Evolutionary conservation across 768 basidiomycete species (phyloP).

Genomic region (Pisolithus orientalis): DNA sequence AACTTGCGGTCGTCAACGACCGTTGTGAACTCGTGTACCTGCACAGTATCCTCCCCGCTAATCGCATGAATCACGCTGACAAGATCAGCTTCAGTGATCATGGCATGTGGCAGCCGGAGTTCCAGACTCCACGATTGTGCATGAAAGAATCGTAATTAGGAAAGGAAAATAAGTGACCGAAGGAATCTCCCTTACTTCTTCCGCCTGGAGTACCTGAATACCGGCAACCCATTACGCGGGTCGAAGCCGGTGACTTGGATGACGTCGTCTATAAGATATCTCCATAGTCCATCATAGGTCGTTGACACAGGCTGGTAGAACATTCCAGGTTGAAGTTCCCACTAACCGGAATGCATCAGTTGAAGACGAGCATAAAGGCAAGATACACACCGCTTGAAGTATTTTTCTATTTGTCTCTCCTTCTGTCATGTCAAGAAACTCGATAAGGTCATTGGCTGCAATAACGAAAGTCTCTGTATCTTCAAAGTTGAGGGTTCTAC

Average conservation of each 20-base stretch:
- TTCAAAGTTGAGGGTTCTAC: neutral
- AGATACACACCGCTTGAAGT: neutral
- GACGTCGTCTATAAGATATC: slow-evolving; percentile 6
- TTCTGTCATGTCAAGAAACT: slow-evolving; percentile 2
- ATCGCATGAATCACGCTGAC: neutral
- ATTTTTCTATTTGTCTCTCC: neutral
- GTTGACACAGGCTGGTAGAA: slow-evolving; percentile 6
- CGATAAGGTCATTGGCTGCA: neutral
- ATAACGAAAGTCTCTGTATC: slow-evolving; percentile 1
- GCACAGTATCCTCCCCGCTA: neutral
- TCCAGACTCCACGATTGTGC: neutral
- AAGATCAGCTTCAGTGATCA: slow-evolving; percentile 1
- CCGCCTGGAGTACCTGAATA: slow-evolving; percentile 3
- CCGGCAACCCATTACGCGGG: slow-evolving; percentile 3
- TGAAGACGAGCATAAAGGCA: no score
- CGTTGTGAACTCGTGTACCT: slow-evolving; percentile 2
- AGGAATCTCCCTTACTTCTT: slow-evolving; percentile 2
- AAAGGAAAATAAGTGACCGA: neutral
- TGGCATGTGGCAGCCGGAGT: neutral
- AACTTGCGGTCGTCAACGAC: neutral
- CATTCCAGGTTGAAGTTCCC: neutral
- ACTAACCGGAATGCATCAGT: neutral
- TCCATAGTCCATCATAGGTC: slow-evolving; percentile 8
- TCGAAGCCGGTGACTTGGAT: slow-evolving; percentile 6
- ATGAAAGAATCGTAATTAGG: neutral